Conservation (phyloP, 2,329 filamentous ascomycete genomes). For the Neofusicoccum sp. region DNA sequence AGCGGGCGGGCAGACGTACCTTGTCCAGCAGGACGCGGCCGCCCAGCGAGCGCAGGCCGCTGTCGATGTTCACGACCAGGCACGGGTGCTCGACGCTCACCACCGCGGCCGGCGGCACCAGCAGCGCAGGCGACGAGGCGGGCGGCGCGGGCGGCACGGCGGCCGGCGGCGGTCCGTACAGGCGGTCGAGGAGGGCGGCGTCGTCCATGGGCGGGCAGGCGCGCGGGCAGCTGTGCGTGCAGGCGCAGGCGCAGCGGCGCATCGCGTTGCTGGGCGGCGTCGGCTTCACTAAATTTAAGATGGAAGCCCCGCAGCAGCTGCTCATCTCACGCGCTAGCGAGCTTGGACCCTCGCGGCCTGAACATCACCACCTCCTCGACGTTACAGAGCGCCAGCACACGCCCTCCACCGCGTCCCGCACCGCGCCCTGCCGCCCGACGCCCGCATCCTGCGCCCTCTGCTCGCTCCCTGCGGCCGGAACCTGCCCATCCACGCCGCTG, state of each 20-base stretch:
- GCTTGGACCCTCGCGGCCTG: slow-evolving; percentile 6
- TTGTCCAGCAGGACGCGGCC: slow-evolving; percentile 54
- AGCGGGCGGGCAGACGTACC: slow-evolving; percentile 36
- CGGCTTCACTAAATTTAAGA: slow-evolving; percentile 9
- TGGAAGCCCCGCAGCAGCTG: slow-evolving; percentile 1
- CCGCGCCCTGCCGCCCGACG: slow-evolving; percentile 1
- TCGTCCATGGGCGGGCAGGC: slow-evolving; percentile 17
- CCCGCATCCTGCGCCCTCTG: not conserved
- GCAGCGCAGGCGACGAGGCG: slow-evolving; percentile 43
- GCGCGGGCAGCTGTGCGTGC: not conserved
- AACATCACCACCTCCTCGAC: slow-evolving; percentile 18
- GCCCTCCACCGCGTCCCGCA: slow-evolving; percentile 11
- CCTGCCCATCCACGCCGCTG: not conserved
- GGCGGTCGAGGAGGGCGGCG: slow-evolving; percentile 1
- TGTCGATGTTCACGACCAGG: slow-evolving; percentile 63
- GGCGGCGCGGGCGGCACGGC: not conserved
- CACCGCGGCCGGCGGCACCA: slow-evolving; percentile 53
- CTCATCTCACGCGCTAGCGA: slow-evolving; percentile 11
- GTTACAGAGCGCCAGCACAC: slow-evolving; percentile 16
- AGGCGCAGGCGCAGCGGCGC: slow-evolving; percentile 4
- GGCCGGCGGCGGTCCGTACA: slow-evolving; percentile 5
- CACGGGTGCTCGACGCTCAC: slow-evolving; percentile 67
- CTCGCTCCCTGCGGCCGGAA: slow-evolving; percentile 5
- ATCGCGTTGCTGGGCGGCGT: not conserved
- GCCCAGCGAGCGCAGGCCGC: slow-evolving; percentile 62